phyloP scores from a whole-genome alignment of 2,329 filamentous ascomycete species.

The Colletotrichum destructivum region DNA sequence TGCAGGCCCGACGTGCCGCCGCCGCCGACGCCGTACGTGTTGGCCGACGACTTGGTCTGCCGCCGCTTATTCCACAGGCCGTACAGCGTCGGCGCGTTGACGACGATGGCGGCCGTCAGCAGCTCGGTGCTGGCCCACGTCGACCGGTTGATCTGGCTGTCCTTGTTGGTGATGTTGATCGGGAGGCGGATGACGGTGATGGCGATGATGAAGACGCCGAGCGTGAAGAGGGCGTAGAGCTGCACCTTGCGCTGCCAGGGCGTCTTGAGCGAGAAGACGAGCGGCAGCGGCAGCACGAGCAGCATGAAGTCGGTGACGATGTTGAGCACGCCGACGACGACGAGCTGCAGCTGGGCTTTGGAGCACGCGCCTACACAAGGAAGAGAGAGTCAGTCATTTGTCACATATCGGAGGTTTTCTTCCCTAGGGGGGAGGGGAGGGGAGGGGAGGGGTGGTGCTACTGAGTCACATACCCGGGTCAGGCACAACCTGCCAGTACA shows the following conservation, averaged over 20 bases:
- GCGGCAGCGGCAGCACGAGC: slow-evolving; percentile 49
- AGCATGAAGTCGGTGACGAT: slow-evolving; percentile 52
- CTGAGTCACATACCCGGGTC: slow-evolving; percentile 49
- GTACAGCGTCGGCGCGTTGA: slow-evolving; percentile 57
- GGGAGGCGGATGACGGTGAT: slow-evolving; percentile 57
- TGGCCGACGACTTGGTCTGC: slow-evolving; percentile 45
- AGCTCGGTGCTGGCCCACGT: slow-evolving; percentile 58
- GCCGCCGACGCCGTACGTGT: slow-evolving; percentile 26
- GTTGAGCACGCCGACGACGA: slow-evolving; percentile 53
- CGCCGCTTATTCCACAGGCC: slow-evolving; percentile 51
- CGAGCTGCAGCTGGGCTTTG: slow-evolving; percentile 51
- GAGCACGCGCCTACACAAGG: slow-evolving; percentile 46
- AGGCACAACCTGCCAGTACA: slow-evolving; percentile 71
- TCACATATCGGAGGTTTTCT: neutral
- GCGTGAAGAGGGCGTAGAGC: slow-evolving; percentile 52
- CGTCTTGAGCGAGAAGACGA: slow-evolving; percentile 50
- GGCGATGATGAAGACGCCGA: slow-evolving; percentile 57
- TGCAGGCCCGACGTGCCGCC: slow-evolving; percentile 25
- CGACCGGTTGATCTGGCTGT: slow-evolving; percentile 53
- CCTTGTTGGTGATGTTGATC: slow-evolving; percentile 53
- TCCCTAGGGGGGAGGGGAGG: no score
- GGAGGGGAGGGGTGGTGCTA: no score
- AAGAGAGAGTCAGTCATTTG: neutral
- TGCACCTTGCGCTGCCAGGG: slow-evolving; percentile 51
- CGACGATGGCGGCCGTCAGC: slow-evolving; percentile 47